A percentile compares a stretch with the other conserved stretches of the same genome.
phyloP scores from a whole-genome alignment of 768 basidiomycete genomes.

The Grammothele lineata region DNA sequence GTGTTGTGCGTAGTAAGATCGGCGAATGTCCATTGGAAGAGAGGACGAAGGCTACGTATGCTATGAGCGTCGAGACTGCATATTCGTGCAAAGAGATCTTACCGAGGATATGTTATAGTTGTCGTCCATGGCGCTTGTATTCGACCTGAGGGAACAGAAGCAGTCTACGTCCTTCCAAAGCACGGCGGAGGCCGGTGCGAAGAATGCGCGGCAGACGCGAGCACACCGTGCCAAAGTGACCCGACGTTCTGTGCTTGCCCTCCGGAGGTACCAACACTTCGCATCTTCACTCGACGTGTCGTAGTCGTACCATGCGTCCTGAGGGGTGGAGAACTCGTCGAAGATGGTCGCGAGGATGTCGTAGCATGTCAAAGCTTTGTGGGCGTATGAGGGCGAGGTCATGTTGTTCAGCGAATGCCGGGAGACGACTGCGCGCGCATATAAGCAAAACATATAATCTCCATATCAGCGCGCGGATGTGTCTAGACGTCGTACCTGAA shows the following conservation, averaged over 20 bases:
- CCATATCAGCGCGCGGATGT: too few species aligned
- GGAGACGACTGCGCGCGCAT: too few species aligned
- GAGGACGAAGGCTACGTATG: too few species aligned
- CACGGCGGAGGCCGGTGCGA: slow-evolving; percentile 4
- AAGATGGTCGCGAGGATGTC: slow-evolving; percentile 9
- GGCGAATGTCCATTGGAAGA: background rate
- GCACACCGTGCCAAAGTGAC: slow-evolving; percentile 7
- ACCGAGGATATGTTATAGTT: background rate
- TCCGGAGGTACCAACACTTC: slow-evolving; percentile 1
- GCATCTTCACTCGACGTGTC: slow-evolving; percentile 2
- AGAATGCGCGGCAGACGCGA: slow-evolving; percentile 7
- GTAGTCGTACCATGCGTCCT: slow-evolving; percentile 12
- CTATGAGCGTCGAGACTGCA: background rate
- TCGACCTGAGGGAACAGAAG: background rate
- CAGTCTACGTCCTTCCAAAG: slow-evolving; percentile 11
- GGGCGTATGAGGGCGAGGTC: too few species aligned
- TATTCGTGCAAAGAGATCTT: background rate
- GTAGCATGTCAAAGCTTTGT: slow-evolving; percentile 1
- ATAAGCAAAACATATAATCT: too few species aligned
- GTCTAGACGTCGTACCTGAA: too few species aligned
- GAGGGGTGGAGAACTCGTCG: slow-evolving; percentile 1
- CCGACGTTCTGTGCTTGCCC: background rate
- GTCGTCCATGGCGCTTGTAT: background rate
- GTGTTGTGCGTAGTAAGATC: slow-evolving; percentile 1
- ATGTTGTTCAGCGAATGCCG: too few species aligned